Conservation (phyloP, 208 protist genomes). For the Acanthamoeba culbertsoni region DNA sequence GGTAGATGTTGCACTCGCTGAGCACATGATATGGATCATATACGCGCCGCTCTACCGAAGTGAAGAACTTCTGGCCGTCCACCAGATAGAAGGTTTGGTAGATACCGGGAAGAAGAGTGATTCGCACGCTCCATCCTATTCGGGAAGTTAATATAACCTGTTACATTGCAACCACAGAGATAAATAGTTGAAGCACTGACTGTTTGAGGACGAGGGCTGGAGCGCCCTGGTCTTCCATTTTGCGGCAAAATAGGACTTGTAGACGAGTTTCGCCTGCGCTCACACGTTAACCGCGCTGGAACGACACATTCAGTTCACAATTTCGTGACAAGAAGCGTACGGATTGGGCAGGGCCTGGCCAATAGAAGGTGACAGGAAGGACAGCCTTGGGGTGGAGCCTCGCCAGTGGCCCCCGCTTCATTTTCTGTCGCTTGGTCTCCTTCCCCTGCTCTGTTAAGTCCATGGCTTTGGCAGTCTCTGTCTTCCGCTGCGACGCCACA, state of each 20-base stretch:
- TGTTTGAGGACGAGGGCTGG: not conserved
- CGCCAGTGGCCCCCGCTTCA: constrained; percentile 7
- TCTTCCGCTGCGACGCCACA: not conserved
- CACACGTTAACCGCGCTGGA: too few species aligned
- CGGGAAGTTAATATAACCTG: too few species aligned
- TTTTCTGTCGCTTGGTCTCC: constrained; percentile 16
- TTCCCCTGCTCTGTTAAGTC: not conserved
- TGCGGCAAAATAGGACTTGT: not conserved
- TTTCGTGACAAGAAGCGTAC: too few species aligned
- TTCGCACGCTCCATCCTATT: constrained; percentile 14
- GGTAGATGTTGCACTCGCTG: constrained; percentile 5
- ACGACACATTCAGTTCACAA: too few species aligned
- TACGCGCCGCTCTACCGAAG: not conserved
- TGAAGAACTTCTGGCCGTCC: not conserved
- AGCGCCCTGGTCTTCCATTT: not conserved
- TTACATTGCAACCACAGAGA: not conserved
- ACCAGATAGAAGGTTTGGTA: constrained; percentile 12
- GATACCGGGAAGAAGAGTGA: not conserved
- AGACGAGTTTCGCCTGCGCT: not conserved
- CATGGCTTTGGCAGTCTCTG: not conserved
- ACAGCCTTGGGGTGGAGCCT: constrained; percentile 13
- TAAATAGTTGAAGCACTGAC: too few species aligned
- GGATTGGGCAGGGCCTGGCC: not conserved
- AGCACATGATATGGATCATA: not conserved
- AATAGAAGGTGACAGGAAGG: constrained; percentile 3